Evolutionary conservation across 1,284 basidiomycete genomes (phyloP).

Genomic region (Naganishia sp.): DNA sequence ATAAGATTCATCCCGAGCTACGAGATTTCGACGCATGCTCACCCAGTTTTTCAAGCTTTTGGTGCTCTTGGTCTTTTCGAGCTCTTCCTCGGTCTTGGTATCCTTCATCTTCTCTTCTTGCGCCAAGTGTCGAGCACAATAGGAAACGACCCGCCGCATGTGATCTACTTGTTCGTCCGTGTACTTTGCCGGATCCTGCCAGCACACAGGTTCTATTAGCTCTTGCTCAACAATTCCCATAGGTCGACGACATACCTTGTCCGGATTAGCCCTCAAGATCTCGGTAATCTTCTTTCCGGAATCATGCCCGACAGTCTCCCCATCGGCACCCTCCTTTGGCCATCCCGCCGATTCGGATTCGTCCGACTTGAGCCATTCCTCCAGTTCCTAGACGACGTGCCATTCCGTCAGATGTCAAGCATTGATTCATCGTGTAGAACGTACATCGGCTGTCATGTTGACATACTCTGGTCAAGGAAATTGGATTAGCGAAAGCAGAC

Average conservation of each 20-base stretch:
- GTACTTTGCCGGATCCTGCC: conserved; percentile 47
- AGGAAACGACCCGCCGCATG: conserved; percentile 51
- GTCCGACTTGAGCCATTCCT: conserved; percentile 49
- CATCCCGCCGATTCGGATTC: conserved; percentile 46
- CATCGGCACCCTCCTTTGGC: conserved; percentile 43
- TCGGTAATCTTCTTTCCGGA: conserved; percentile 51
- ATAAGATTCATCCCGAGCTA: conserved; percentile 10
- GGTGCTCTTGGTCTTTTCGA: conserved; percentile 50
- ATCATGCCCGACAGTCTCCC: conserved; percentile 49
- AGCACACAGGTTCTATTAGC: neutral
- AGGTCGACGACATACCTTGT: conserved; percentile 44
- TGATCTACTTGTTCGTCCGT: conserved; percentile 51
- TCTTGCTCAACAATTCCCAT: no score
- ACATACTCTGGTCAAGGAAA: conserved; percentile 42
- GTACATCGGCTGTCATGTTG: conserved; percentile 51
- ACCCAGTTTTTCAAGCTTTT: conserved; percentile 52
- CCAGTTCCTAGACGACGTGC: conserved; percentile 42
- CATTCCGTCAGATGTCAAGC: neutral
- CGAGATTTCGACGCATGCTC: conserved; percentile 18
- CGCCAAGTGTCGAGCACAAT: conserved; percentile 52
- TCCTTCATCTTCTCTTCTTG: conserved; percentile 51
- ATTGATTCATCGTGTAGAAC: neutral
- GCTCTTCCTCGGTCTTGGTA: conserved; percentile 47
- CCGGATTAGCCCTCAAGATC: conserved; percentile 49
- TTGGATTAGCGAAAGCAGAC: neutral